Base-by-base conservation (phyloP, 257 asterid genomes). In the Solanum raphanifolium region DNA sequence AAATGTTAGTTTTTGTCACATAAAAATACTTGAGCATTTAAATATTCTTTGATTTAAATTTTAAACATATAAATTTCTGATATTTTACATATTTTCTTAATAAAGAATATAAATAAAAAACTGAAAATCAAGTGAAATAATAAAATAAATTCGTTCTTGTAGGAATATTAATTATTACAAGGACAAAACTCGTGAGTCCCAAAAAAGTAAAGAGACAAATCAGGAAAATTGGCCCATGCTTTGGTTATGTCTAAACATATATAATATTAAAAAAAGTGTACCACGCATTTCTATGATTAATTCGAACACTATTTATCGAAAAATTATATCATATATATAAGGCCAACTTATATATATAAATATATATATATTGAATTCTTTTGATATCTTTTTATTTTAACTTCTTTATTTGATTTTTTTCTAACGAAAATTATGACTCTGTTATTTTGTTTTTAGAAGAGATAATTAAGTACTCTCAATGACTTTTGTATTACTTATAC, bases 261-360 rank as follows among this genome's bases (percentile, higher is more conserved):
- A 16, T 48, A 48, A 5, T 48, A 48, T 48, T n/a, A 4, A n/a
- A 18, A 18, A 58, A n/a, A n/a, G n/a, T 11, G 38, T 3, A 71
- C 78, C 78, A 71, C 78, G 1, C n/a, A 31, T 31, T 31, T 71
- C 7, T 15, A 15, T 6, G 2, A n/a, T 66, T 66, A 10, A 25
- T 66, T 11, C 3, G 0, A 62, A 62, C 3, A 5, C 0, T 21
- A 1, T 55, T 65, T 1, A 0, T 25, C 0, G 1, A 12, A 66
- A 66, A 66, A 66, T 66, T 66, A 66, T 5, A 25, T 10, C 5
- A 23, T 62, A 62, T 23, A 23, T n/a, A 62, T 60, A 23, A 13
- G 1, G 0, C 0, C 0, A 5, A 48, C 8, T 48, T 65, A 65
- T 23, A 0, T 62, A 65, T 65, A n/a, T 62, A 4, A 10, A n/a